phyloP scores from a whole-genome alignment of 2,329 filamentous ascomycete species.

The Venturia oleaginea region DNA sequence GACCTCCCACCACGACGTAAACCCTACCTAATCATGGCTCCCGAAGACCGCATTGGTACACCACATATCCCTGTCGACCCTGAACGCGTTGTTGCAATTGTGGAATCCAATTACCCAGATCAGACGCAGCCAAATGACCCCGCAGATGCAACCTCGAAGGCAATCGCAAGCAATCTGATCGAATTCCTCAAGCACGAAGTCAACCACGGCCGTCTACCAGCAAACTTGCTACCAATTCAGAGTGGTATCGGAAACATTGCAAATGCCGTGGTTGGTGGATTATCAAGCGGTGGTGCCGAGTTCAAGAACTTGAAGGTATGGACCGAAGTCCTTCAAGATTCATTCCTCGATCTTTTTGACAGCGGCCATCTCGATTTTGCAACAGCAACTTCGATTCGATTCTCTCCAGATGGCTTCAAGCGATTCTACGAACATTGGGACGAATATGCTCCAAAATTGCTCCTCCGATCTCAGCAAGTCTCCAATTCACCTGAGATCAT shows the following conservation, averaged over 20 bases:
- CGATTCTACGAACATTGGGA: constrained; percentile 86
- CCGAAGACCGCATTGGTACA: constrained; percentile 78
- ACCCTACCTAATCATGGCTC: constrained; percentile 75
- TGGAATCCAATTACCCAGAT: constrained; percentile 79
- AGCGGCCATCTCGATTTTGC: constrained; percentile 80
- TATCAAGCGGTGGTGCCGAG: constrained; percentile 60
- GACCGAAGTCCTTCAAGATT: constrained; percentile 90
- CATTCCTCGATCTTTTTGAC: constrained; percentile 88
- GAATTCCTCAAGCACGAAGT: constrained; percentile 85
- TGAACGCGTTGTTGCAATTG: constrained; percentile 72
- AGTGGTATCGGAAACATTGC: constrained; percentile 90
- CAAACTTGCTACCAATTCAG: constrained; percentile 70
- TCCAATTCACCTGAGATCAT: constrained; percentile 90
- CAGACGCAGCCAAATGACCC: constrained; percentile 65
- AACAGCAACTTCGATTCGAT: constrained; percentile 81
- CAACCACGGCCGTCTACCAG: constrained; percentile 62
- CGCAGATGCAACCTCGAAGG: constrained; percentile 61
- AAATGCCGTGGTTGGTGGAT: constrained; percentile 80
- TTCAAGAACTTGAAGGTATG: constrained; percentile 85
- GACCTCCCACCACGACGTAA: constrained; percentile 72
- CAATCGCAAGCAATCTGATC: constrained; percentile 72
- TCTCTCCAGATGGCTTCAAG: constrained; percentile 84
- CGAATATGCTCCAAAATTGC: constrained; percentile 67
- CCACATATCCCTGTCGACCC: constrained; percentile 76
- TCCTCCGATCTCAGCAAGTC: constrained; percentile 79